Base-by-base conservation (phyloP, 768 basidiomycete genomes). In the Leccinum subgranulosum region DNA sequence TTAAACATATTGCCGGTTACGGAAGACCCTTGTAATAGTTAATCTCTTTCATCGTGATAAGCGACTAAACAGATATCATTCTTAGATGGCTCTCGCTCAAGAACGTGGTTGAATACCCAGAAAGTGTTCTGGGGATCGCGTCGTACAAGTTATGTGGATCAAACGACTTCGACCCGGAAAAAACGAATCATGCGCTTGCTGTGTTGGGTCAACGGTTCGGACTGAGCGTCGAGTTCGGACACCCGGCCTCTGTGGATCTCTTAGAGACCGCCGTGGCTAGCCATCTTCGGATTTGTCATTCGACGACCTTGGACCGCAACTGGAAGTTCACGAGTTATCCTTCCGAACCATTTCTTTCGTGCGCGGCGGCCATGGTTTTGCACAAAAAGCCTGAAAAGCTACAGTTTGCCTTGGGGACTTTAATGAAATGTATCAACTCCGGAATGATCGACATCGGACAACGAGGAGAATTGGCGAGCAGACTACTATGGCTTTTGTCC, bases 301-400 rank as follows among this genome's bases (percentile, higher is more conserved):
- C 28, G 33, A 58, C 36, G 1, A 59, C 57, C 15, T 15, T 43
- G 53, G 55, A 59, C 33, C 49, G 59, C 14, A 39, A 49, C 14
- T 55, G 65, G 56, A 46, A 47, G n/a, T 63, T 56, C 19, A 63
- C 64, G 12, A 36, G 27, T 14, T 60, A 62, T 43, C 58, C 66
- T 15, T 65, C 59, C 17, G 64, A 67, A n/a, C 56, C 64, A 5
- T 14, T 65, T 11, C 14, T 66, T 15, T 66, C 62, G 3, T 64
- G 50, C 15, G 47, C 53, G 14, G 57, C 62, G 0, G 59, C 59
- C 15, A 15, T 3, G 7, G 5, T 39, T 11, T 29, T 60, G 10
- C 61, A 65, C 8, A 2, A 0, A 10, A 5, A 9, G 2, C 43
- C 51, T 4, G n/a, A 11, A 19, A 19, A 5, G 1, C 19, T 56